Conservation (phyloP, 2,329 filamentous ascomycete genomes). For the Apiospora marii region DNA sequence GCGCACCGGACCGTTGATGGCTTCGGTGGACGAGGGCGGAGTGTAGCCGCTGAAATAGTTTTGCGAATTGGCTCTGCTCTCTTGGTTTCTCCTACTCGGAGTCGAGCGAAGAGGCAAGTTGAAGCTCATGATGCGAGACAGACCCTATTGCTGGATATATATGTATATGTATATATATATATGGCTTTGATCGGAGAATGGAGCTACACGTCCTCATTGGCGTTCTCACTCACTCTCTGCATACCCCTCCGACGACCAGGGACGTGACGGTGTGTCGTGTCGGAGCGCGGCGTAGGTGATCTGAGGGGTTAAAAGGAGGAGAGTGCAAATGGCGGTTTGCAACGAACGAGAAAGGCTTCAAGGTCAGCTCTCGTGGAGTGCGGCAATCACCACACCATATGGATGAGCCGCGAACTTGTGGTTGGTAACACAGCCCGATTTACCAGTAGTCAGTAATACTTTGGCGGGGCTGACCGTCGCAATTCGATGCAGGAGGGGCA, state of each 20-base stretch:
- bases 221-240: neutral
- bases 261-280: neutral
- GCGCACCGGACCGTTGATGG: slow-evolving; percentile 67
- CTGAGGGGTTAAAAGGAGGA: neutral
- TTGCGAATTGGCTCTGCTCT: slow-evolving; percentile 49
- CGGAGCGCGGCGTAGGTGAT: neutral
- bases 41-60: slow-evolving; percentile 65
- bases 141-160: neutral
- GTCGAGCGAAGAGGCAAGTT: slow-evolving; percentile 59
- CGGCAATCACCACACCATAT: slow-evolving; percentile 10
- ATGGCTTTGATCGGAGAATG: neutral
- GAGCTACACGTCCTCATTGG: neutral
- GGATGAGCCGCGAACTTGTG: slow-evolving; percentile 9
- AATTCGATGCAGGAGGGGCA: slow-evolving; percentile 4
- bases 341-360: slow-evolving; percentile 26
- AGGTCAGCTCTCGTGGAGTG: slow-evolving; percentile 15
- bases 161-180: no score
- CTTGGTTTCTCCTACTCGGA: slow-evolving; percentile 59
- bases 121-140: slow-evolving; percentile 52
- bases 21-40: slow-evolving; percentile 64
- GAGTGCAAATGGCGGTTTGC: neutral
- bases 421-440: slow-evolving; percentile 13
- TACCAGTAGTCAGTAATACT: slow-evolving; percentile 10
- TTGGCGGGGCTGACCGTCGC: slow-evolving; percentile 16
- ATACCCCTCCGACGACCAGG: neutral